Base-by-base conservation (phyloP, 345 rosid species). In the Pseudoturritis turrita region DNA sequence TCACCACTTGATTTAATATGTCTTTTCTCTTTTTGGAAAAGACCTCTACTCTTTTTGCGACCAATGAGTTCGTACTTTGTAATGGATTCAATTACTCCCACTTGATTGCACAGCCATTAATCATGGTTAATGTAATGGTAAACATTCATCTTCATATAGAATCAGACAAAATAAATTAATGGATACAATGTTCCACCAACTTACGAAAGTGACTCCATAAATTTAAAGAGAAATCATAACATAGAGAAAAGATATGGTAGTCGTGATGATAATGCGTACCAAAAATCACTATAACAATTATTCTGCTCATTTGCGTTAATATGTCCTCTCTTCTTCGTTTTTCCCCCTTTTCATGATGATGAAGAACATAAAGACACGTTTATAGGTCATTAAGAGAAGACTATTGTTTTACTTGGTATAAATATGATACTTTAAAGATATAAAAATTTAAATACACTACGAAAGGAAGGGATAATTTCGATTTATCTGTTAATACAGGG, bases 91-190 rank as follows among this genome's bases (percentile, higher is more conserved):
- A 33, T 33, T 33, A 33, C 23, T 23, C 4, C 39, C n/a, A 62
- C 70, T 52, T 41, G 71, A 51, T 54, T 64, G 49, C 14, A 54
- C n/a, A n/a, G 46, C 62, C 77, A 72, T 36, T 39, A 26, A 61
- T 71, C 65, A 53, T 51, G 53, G 62, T 50, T 66, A 28, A 66
- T 66, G 36, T 41, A n/a, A 53, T 31, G 28, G 17, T 54, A 72
- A 45, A 45, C 28, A 44, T 55, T 73, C 41, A 55, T 17, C 23
- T 71, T 64, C 19, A 55, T 39, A 36, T 17, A 5, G 40, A 59
- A 18, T 26, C 14, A 56, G 57, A 65, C 65, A 64, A 64, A 45
- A 44, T 5, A 44, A 15, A 22, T 22, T 72, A 44, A 63, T 44
- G 39, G 40, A 64, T 55, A 49, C 37, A 55, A 55, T 65, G 65